A percentile compares a stretch with the other conserved stretches of the same genome.
These are phyloP conservation scores for Pueraria montana DNA, from an alignment of 306 rosid species.

Conservation along the genomic window DNA sequence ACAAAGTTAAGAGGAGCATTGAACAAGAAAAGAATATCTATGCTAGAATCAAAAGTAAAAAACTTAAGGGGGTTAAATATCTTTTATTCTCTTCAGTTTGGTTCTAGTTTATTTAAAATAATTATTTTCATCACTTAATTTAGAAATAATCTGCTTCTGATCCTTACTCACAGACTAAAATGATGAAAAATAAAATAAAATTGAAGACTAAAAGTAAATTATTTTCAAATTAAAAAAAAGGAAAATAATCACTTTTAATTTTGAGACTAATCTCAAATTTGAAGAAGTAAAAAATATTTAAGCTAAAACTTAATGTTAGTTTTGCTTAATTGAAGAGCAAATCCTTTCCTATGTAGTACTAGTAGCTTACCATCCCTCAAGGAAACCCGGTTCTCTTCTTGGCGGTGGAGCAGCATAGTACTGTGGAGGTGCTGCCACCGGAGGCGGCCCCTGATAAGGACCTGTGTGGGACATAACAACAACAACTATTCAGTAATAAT, in stretches of 20 bases:
- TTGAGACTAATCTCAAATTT: neutral
- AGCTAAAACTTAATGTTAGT: neutral
- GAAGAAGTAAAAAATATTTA: neutral
- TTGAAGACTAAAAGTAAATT: too few relatives aligned
- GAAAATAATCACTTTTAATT: too few relatives aligned
- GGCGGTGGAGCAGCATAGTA: constrained; percentile 67
- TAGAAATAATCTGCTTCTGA: too few relatives aligned
- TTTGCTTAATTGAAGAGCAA: constrained; percentile 32
- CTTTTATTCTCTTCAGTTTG: neutral
- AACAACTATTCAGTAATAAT: constrained; percentile 11
- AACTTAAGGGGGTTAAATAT: neutral
- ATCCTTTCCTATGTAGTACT: neutral
- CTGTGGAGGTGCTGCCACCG: constrained; percentile 76
- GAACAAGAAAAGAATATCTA: neutral
- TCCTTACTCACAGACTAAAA: too few relatives aligned
- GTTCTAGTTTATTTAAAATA: too few relatives aligned
- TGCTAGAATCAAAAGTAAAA: neutral
- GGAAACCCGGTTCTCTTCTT: constrained; percentile 62
- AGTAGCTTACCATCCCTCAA: constrained; percentile 82
- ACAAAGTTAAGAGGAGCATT: neutral
- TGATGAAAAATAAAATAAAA: too few relatives aligned
- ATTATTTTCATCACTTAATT: too few relatives aligned
- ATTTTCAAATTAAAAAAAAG: neutral
- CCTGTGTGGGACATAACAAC: constrained; percentile 46
- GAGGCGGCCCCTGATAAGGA: constrained; percentile 74